Conservation (phyloP, 106 monocot species). For the Agapanthus africanus region DNA sequence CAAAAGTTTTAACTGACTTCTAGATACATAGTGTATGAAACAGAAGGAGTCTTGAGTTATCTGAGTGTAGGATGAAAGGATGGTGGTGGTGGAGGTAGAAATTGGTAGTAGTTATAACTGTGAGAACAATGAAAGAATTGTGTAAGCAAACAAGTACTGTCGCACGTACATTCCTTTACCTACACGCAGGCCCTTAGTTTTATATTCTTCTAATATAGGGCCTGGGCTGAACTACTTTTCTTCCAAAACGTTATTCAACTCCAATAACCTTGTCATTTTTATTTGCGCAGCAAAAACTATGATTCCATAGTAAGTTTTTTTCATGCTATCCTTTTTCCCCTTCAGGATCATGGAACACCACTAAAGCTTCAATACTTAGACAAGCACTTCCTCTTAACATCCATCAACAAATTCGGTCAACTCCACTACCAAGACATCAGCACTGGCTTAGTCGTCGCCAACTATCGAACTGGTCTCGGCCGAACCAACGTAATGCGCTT, state of each 20-base stretch:
- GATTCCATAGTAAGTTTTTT: neutral
- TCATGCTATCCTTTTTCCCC: neutral
- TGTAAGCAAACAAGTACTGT: too few species aligned
- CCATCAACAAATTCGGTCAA: constrained; percentile 74
- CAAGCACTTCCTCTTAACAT: constrained; percentile 76
- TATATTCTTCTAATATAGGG: too few species aligned
- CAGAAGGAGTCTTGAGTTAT: too few species aligned
- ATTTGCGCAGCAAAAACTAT: neutral
- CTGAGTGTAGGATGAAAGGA: too few species aligned
- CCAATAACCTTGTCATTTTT: neutral
- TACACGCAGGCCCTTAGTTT: too few species aligned
- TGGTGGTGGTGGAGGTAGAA: too few species aligned
- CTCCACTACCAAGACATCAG: constrained; percentile 87
- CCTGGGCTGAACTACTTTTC: neutral
- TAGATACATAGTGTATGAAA: too few species aligned
- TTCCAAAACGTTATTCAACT: too few species aligned
- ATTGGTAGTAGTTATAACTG: too few species aligned
- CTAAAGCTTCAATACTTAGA: constrained; percentile 73
- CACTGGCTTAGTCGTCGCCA: constrained; percentile 76
- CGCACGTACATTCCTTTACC: too few species aligned
- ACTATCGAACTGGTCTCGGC: constrained; percentile 64
- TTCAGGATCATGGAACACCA: constrained; percentile 64
- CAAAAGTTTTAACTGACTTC: too few species aligned
- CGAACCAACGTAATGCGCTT: constrained; percentile 61
- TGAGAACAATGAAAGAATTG: too few species aligned